Evolutionary conservation across 352 stramenopile species (phyloP), one percentile per base, ranked within the genome.

Genomic region (Globisporangium ultimum): DNA sequence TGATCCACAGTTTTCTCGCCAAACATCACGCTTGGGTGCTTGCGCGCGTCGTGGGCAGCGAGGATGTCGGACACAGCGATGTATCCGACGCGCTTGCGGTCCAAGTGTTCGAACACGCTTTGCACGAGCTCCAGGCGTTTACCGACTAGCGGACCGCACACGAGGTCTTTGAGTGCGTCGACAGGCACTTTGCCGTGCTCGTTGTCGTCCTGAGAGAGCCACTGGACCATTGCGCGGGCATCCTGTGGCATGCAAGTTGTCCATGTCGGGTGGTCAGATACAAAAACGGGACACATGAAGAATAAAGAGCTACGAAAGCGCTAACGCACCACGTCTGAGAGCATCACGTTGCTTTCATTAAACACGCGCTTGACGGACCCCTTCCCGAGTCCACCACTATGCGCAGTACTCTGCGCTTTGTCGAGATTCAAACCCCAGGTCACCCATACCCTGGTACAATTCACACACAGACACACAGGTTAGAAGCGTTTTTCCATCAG

Each of bases 1-100:
- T 91, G 80, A 0, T 79, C 68, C 5, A 56, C 48, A 5, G 60
- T 80, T 55, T 80, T 75, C 32, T 90, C 81, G 24, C 77, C 72
- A 62, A 91, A 91, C 76, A 91, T 87, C 36, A 91, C 74, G 43
- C 71, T 78, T 7, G 82, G 82, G 48, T 91, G 82, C 28, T 72
- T 76, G 18, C 45, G 46, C 4, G 76, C 76, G 46, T 90, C 80
- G 53, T 89, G 80, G 10, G 59, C 63, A 11, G 69, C 56, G 20
- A 88, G 17, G 0, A 87, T 68, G 45, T 91, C 82, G 15, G 63
- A 56, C 14, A 81, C 62, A 12, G 78, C 51, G 20, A 91, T 48
- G 59, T 91, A 91, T 2, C 82, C 82, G 24, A 87, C 58, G 11
- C 67, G 70, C 48, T 84, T 80, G 47, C 64, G 68, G 64, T 91